Evolutionary conservation across 768 basidiomycete genomes (phyloP), one percentile per base, ranked within the genome.

Genomic region (Solioccasus polychromus): DNA sequence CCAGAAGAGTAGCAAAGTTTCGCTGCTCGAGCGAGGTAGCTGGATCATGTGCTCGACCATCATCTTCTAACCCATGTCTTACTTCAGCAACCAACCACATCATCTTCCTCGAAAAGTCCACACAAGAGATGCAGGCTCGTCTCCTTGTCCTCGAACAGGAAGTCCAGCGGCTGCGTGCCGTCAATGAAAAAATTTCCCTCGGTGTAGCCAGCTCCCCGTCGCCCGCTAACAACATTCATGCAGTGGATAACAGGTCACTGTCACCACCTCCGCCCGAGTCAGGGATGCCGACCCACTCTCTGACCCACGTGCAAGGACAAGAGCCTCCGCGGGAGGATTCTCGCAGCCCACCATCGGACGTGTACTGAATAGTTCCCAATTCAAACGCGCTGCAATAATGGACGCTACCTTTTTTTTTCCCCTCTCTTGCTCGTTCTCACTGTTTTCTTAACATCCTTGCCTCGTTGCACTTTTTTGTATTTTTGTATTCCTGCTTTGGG

Each of bases 1-100:
- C 67, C 89, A 92, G 74, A 90, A 92, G 71, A 84, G 85, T 64
- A 91, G 88, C 71, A 94, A 94, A 63, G 88, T 92, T 15, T 89
- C 87, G 20, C 69, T 93, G 46, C 72, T 94, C 45, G 92, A 93
- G 68, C 77, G 92, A 78, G 88, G 90, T 91, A 59, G 48, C 77
- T 45, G 44, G 24, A 14, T 53, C 31, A 17, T 35, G 34, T 26
- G 47, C 39, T 28, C 35, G 40, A 26, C 25, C 3, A 8, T 43
- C 48, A 8, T 44, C 11, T 4, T 42, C 62, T 57, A 55, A 48
- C 34, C 23, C 48, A n/a, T 26, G 18, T 36, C 39, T 47, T 35
- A 19, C 35, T 52, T 44, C 46, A 91, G 88, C 88, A 20, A 89
- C 88, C 35, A 85, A 83, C 62, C 83, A 91, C 62, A 90, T 92